Evolutionary conservation across 2,329 filamentous ascomycete species (phyloP), one percentile per base, ranked within the genome.

Genomic region (Zymoseptoria ardabiliae): DNA sequence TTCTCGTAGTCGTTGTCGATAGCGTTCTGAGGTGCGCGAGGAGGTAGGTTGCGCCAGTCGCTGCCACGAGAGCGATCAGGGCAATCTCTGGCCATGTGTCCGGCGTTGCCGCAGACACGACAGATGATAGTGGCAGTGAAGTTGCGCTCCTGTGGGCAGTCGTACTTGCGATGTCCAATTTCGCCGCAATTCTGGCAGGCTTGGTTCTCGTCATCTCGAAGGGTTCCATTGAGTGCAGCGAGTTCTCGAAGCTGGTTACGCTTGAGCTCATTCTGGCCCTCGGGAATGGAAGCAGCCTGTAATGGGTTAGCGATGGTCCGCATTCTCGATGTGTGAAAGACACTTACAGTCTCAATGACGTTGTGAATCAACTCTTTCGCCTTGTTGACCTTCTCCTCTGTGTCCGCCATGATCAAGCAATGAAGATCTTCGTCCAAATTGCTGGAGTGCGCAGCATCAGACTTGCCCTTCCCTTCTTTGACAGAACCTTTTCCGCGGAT

Each of bases 391-490:
- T 99, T 99, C 64, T 99, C 94, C 79, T 99, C 95, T 45, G 93
- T 97, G 73, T 99, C 94, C 72, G 94, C 94, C 94, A 99, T 99
- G 79, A 99, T 97, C 74, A 99, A 81, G 78, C 94, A 99, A 78
- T 99, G 94, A 59, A 99, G 83, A 75, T 99, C 94, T 79, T 99
- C 94, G 81, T 99, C 94, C 83, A 99, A 94, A 82, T 99, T 99
- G 84, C 94, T 97, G 76, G 93, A 91, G 78, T 99, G 94, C 79
- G 94, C 94, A 71, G 94, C 94, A 77, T 99, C 94, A 80, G 94
- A 97, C 68, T 94, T 91, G 68, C 94, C 94, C 77, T 99, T 99
- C 81, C 94, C 94, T 84, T 99, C 94, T 79, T 99, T 99, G 75
- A 99, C 94, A 71, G 94, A 99, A 75, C 94, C 94, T 79, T 99